A percentile compares a stretch with the other conserved stretches of the same genome.
These are phyloP conservation scores for carrot (Daucus carota) DNA, from an alignment of 129 eudicot genomes.

Conservation along the genomic window DNA sequence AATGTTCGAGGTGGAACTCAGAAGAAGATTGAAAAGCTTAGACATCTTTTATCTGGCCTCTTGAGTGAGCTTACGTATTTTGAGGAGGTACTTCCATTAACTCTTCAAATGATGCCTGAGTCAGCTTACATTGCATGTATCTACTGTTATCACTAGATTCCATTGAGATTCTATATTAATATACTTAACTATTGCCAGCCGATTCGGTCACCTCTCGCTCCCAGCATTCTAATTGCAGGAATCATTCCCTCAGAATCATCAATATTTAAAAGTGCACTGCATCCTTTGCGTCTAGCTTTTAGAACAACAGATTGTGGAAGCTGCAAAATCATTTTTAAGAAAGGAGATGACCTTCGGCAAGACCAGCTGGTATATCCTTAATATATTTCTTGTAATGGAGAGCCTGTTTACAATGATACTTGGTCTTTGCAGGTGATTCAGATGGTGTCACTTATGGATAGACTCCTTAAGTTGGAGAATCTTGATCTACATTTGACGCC, in stretches of 20 bases:
- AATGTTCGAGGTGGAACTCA: slow-evolving; percentile 94
- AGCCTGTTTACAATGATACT: slow-evolving; percentile 4
- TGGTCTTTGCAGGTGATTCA: slow-evolving; percentile 65
- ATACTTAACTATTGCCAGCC: slow-evolving; percentile 50
- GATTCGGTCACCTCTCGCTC: slow-evolving; percentile 88
- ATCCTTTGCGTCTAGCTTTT: slow-evolving; percentile 83
- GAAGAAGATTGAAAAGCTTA: slow-evolving; percentile 91
- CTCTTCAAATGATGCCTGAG: background rate
- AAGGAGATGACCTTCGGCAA: slow-evolving; percentile 99
- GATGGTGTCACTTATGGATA: slow-evolving; percentile 98
- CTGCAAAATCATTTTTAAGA: slow-evolving; percentile 88
- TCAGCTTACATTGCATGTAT: background rate
- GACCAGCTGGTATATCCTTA: slow-evolving; percentile 73
- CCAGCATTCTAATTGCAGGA: slow-evolving; percentile 84
- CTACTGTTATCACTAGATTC: background rate
- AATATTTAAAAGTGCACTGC: slow-evolving; percentile 82
- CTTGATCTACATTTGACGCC: slow-evolving; percentile 96
- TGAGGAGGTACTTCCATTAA: slow-evolving; percentile 62
- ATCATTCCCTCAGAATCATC: slow-evolving; percentile 92
- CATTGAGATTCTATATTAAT: slow-evolving; percentile 6
- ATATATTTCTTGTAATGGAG: background rate
- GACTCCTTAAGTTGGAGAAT: slow-evolving; percentile 90
- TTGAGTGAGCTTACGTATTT: slow-evolving; percentile 97
- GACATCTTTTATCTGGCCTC: slow-evolving; percentile 92
- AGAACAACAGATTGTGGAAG: slow-evolving; percentile 77